Conservation (phyloP, 108 stramenopile species). For the Pseudonitzschia delicatissima region DNA sequence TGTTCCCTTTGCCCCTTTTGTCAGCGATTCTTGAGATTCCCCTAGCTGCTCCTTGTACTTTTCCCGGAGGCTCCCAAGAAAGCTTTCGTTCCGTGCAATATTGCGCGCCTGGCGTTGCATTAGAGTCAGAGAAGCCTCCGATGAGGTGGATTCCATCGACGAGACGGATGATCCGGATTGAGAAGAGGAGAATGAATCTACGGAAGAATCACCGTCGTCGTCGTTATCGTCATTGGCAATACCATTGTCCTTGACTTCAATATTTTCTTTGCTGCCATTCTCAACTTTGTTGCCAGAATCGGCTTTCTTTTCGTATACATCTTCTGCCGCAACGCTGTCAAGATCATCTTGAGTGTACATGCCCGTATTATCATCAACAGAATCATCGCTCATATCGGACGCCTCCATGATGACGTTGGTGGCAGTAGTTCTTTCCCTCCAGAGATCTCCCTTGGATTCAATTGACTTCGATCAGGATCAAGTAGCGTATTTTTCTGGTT, state of each 20-base stretch:
- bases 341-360: not conserved
- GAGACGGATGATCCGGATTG: not conserved
- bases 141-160: not conserved
- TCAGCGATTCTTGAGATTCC: not conserved
- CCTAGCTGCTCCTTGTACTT: constrained; percentile 6
- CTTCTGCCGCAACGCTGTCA: not conserved
- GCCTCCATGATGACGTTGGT: no score
- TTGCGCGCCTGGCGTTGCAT: constrained; percentile 18
- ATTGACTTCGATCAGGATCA: no score
- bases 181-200: not conserved
- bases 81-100: constrained; percentile 15
- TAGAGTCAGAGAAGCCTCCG: not conserved
- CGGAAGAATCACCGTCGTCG: not conserved
- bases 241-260: not conserved
- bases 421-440: no score
- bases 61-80: constrained; percentile 15
- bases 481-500: no score
- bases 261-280: not conserved
- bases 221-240: not conserved
- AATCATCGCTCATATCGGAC: not conserved
- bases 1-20: not conserved
- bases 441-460: no score
- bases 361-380: not conserved
- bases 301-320: no score
- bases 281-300: constrained; percentile 1